Base-by-base conservation (phyloP, 2,329 filamentous ascomycete species). In the Sarocladiaceae sp. region DNA sequence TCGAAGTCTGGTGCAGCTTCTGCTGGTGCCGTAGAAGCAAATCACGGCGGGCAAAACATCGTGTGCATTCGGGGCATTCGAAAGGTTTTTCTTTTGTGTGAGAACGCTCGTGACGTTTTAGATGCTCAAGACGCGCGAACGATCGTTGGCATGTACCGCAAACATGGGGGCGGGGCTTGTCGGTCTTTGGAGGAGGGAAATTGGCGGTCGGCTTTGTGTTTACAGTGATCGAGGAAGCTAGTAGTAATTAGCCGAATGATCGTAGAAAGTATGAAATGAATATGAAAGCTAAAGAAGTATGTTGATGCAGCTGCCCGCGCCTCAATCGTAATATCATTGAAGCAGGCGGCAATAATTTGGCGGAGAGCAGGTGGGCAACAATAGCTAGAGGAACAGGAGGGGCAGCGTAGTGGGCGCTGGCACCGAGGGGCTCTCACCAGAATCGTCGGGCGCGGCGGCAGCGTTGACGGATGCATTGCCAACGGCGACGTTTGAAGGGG, bases 61-160 rank as follows among this genome's bases (percentile, higher is more conserved):
- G 78, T 33, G 90, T 82, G 71, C 94, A 99, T 69, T 97, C 90
- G 25, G 90, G 90, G 64, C 94, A 99, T 71, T 97, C 91, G 62
- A 99, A 99, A 1, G 94, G 94, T 76, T 99, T 99, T 73, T 99
- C 92, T 69, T 99, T 97, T 40, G 92, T 97, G 67, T 97, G 92
- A n/a, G 91, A 96, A 56, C 94, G 84, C 73, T 97, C 94, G 71
- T 99, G 94, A 55, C 94, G 87, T 75, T 99, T 99, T 59, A 99
- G 75, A 69, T 99, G 94, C 73, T 99, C 94, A 61, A 99, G 75
- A 55, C 94, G 86, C 54, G 94, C 94, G 69, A 99, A 99, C 28
- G 90, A 96, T 58, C 94, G 86, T 63, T 86, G 83, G 70, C 94
- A 99, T 46, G 92, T 97, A 36, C 78, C 84, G 74, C 94, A 99